phyloP scores from a whole-genome alignment of 2,329 filamentous ascomycete species.

The Colletotrichum euphorbiae region DNA sequence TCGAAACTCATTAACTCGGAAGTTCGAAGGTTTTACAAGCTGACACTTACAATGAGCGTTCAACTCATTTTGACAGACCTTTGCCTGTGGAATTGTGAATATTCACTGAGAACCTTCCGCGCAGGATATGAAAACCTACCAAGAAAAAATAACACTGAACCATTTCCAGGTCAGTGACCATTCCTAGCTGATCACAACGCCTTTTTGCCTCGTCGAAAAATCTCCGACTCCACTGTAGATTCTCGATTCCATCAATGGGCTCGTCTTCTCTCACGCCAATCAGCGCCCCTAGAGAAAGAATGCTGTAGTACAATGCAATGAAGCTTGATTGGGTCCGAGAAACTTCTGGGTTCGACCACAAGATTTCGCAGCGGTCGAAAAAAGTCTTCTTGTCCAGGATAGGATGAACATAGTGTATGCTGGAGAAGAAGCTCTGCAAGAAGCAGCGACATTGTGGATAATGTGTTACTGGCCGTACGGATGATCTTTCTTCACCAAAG shows the following conservation, averaged over 20 bases:
- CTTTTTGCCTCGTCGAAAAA: constrained; percentile 57
- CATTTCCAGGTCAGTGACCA: constrained; percentile 59
- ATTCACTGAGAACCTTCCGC: neutral
- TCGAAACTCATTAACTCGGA: neutral
- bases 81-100: constrained; percentile 45
- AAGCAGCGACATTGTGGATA: constrained; percentile 58
- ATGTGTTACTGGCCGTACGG: constrained; percentile 44
- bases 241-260: constrained; percentile 54
- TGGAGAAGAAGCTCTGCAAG: constrained; percentile 60
- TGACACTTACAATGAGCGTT: constrained; percentile 56
- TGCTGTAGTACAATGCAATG: constrained; percentile 58
- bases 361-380: constrained; percentile 53
- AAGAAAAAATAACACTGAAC: constrained; percentile 61
- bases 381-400: constrained; percentile 60
- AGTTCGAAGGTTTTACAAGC: neutral
- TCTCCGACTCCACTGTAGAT: constrained; percentile 59
- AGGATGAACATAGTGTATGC: constrained; percentile 60
- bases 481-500: constrained; percentile 9
- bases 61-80: constrained; percentile 62
- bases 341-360: constrained; percentile 50
- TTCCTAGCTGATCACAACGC: constrained; percentile 52
- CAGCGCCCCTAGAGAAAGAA: constrained; percentile 59
- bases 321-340: constrained; percentile 52
- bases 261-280: constrained; percentile 58
- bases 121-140: constrained; percentile 42